A percentile compares a stretch with the other conserved stretches of the same genome.
Conservation (phyloP, 495 filamentous ascomycete genomes). For the Lasiosphaeris hirsuta region DNA sequence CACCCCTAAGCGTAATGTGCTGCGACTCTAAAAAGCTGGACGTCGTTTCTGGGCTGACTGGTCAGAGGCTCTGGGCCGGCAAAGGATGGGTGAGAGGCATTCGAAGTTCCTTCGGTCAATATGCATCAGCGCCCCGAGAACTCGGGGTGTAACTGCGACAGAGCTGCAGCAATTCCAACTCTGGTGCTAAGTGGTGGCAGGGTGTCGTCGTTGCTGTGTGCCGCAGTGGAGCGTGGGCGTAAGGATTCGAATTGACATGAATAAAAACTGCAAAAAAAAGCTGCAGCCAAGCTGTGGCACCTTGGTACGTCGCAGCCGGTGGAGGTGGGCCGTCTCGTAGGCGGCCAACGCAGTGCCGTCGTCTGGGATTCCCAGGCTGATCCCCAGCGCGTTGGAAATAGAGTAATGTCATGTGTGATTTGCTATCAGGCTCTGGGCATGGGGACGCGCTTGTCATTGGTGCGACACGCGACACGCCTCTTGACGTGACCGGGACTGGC, state of each 20-base stretch:
- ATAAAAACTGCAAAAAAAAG: not conserved
- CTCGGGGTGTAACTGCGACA: not conserved
- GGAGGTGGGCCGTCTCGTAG: conserved; percentile 18
- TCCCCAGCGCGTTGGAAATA: conserved; percentile 22
- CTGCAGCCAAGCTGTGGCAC: conserved; percentile 11
- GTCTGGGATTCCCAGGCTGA: conserved; percentile 19
- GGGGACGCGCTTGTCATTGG: conserved; percentile 26
- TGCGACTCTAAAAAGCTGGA: not conserved
- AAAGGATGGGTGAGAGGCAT: not conserved
- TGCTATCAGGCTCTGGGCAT: conserved; percentile 7
- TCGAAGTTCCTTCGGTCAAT: not conserved
- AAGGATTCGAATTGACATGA: not conserved
- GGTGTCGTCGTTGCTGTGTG: not conserved
- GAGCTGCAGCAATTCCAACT: not conserved
- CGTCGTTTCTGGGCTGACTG: not conserved
- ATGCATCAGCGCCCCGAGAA: conserved; percentile 1
- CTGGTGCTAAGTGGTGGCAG: not conserved
- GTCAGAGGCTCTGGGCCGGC: not conserved
- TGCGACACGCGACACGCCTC: conserved; percentile 23
- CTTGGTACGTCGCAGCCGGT: conserved; percentile 10
- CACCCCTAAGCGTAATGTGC: not conserved
- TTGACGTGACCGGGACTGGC: conserved; percentile 17
- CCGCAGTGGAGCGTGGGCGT: conserved; percentile 8
- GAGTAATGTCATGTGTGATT: conserved; percentile 17
- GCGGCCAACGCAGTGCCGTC: conserved; percentile 16